phyloP scores from a whole-genome alignment of 805 yeast species.

The Yamadazyma nakazawae region DNA sequence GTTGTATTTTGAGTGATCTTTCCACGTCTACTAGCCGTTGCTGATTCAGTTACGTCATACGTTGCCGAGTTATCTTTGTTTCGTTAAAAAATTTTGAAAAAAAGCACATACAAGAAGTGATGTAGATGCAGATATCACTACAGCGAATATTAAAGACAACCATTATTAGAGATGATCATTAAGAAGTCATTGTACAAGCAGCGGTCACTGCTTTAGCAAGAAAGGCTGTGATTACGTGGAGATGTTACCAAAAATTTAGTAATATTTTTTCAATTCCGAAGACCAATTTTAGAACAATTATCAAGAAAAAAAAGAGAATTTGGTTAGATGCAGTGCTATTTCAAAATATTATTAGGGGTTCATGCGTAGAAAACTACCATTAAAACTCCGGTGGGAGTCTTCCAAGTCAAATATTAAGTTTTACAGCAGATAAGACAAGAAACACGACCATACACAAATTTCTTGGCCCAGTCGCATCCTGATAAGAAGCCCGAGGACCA shows the following conservation, averaged over 20 bases:
- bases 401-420: background rate
- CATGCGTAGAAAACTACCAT: background rate
- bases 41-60: conserved; percentile 35
- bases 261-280: conserved; percentile 14
- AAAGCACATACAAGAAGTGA: conserved; percentile 29
- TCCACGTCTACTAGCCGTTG: conserved; percentile 32
- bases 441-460: too few species aligned
- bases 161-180: conserved; percentile 32
- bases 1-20: conserved; percentile 43
- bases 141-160: too few species aligned
- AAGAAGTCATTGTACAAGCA: conserved; percentile 28
- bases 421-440: background rate
- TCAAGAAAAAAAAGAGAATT: too few species aligned
- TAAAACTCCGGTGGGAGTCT: too few species aligned
- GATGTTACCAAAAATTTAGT: conserved; percentile 13
- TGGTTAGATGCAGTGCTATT: too few species aligned
- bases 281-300: too few species aligned
- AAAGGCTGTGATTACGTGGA: conserved; percentile 22
- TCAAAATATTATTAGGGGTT: background rate
- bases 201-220: conserved; percentile 17
- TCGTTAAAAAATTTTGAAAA: conserved; percentile 28
- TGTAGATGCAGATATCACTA: conserved; percentile 32
- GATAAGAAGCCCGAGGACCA: background rate
- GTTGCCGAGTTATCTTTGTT: conserved; percentile 31
- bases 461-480: background rate